These are phyloP conservation scores for Musa troglodytarum DNA, from an alignment of 176 grass and related monocot species.

Conservation along the genomic window DNA sequence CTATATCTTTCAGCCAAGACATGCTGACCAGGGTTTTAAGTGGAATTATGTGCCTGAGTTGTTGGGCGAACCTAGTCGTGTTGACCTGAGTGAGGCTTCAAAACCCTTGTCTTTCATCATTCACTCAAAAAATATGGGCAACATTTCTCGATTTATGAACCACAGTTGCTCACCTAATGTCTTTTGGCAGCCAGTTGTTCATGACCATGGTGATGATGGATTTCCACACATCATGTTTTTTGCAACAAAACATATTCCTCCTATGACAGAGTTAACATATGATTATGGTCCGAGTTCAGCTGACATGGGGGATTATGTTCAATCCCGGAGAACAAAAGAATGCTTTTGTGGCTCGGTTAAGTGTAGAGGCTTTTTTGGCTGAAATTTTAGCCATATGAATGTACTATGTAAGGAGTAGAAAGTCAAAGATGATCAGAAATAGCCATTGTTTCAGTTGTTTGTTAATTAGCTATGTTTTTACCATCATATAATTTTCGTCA, in stretches of 20 bases:
- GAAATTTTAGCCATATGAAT: background rate
- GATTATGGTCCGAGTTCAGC: slow-evolving; percentile 63
- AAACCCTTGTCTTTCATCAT: slow-evolving; percentile 46
- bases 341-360: slow-evolving; percentile 55
- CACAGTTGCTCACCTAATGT: slow-evolving; percentile 81
- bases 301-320: slow-evolving; percentile 22
- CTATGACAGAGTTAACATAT: slow-evolving; percentile 76
- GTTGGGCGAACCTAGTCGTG: slow-evolving; percentile 48
- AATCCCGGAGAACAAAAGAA: slow-evolving; percentile 28
- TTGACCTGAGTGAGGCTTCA: slow-evolving; percentile 34
- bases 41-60: slow-evolving; percentile 76
- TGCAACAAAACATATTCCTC: slow-evolving; percentile 76
- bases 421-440: background rate
- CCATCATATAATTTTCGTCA: background rate
- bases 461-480: background rate
- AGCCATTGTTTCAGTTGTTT: background rate
- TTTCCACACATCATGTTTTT: slow-evolving; percentile 81
- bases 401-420: too few relatives aligned
- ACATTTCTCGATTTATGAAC: slow-evolving; percentile 73
- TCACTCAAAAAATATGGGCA: slow-evolving; percentile 56
- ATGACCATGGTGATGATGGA: slow-evolving; percentile 53
- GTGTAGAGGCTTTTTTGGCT: slow-evolving; percentile 65
- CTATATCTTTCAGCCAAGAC: slow-evolving; percentile 43
- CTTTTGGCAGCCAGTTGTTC: slow-evolving; percentile 74
- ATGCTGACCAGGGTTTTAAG: slow-evolving; percentile 48